Base-by-base conservation (phyloP, 305 asterid genomes). In the Fraxinus xanthoxyloides region DNA sequence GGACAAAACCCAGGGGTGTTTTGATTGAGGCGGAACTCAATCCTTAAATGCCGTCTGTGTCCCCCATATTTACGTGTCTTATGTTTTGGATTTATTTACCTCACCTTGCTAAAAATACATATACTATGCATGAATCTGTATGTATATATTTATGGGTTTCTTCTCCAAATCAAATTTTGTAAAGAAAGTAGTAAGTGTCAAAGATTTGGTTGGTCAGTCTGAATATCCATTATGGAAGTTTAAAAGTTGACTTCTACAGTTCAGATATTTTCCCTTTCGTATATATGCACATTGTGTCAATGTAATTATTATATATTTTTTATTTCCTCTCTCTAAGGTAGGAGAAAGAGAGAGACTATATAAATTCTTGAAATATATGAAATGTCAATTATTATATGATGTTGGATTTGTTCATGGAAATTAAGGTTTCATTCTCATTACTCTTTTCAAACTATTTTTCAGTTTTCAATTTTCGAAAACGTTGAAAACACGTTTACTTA, bases 1-100 rank as follows among this genome's bases (percentile, higher is more conserved):
- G 61, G 78, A 59, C 75, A 82, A 65, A 77, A 80, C 56, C 78
- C 43, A 77, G 73, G 23, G 32, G 73, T 38, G 59, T 65, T 19
- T 12, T 31, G 83, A 23, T 79, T 34, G 86, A 79, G 83, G 81
- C 79, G 81, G 81, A 84, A 30, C 80, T 81, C 79, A 84, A 79
- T 81, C 89, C 85, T 84, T 81, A 81, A 81, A 72, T 78, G 84
- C 85, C 35, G 65, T 84, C 34, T 78, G 15, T 13, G 43, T 79
- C 76, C 75, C 76, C 81, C 34, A 59, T 59, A 83, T 81, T 81
- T 75, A 75, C 81, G 81, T 81, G 81, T 75, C 81, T 40, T 40
- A 73, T 38, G 10, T 73, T 79, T 73, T 79, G 77, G 85, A 73
- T 75, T 82, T 73, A 36, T 59, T 83, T 79, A 72, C 77, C 48